Conservation (phyloP, 768 basidiomycete genomes). For the Leccinellum luteum region DNA sequence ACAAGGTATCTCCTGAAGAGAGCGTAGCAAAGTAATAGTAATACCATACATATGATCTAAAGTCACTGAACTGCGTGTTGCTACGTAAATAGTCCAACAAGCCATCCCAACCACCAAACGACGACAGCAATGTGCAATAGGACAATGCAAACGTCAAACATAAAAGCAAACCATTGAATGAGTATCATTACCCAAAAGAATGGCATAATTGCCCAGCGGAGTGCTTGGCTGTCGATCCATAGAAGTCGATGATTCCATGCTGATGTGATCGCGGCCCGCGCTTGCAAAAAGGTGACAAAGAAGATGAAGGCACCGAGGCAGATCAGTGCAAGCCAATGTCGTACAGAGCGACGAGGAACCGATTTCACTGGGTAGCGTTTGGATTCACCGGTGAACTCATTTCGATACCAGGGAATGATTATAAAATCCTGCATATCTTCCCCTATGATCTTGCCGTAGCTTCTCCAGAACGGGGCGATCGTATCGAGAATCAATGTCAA, state of each 20-base stretch:
- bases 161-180: slow-evolving; percentile 65
- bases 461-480: slow-evolving; percentile 78
- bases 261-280: slow-evolving; percentile 56
- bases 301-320: slow-evolving; percentile 49
- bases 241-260: slow-evolving; percentile 51
- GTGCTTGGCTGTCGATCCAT: slow-evolving; percentile 56
- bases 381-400: slow-evolving; percentile 78
- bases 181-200: slow-evolving; percentile 63
- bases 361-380: slow-evolving; percentile 59
- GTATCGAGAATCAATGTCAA: slow-evolving; percentile 73
- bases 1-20: not conserved
- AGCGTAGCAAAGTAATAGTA: not conserved
- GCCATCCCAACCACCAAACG: slow-evolving; percentile 78
- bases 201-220: slow-evolving; percentile 63
- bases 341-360: slow-evolving; percentile 60
- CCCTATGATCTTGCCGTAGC: slow-evolving; percentile 77
- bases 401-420: slow-evolving; percentile 78
- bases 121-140: slow-evolving; percentile 56
- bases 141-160: slow-evolving; percentile 57
- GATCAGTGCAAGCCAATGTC: slow-evolving; percentile 65
- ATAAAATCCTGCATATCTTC: slow-evolving; percentile 79
- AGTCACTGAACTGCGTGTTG: not conserved
- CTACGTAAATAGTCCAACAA: slow-evolving; percentile 47
- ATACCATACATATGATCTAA: not conserved
- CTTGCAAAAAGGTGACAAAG: slow-evolving; percentile 52